Percentiles rank a stretch among this genome's conserved stretches.
Conservation (phyloP, 345 rosid species). For the Eucalyptus paniculata region DNA sequence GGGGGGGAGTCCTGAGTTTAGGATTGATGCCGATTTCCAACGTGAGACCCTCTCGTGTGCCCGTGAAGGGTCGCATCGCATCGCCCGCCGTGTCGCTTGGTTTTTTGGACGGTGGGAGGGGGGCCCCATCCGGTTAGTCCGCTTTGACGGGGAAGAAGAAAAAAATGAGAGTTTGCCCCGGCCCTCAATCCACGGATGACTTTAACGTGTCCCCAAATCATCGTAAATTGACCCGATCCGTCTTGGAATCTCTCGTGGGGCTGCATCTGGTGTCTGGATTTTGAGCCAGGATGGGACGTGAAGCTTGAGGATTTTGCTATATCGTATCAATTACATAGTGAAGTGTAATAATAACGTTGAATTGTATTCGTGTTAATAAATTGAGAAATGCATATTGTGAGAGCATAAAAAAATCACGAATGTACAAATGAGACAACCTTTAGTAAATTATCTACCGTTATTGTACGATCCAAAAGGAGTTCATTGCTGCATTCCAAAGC, state of each 20-base stretch:
- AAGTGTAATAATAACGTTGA: neutral
- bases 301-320: neutral
- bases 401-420: neutral
- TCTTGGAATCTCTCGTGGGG: neutral
- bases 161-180: neutral
- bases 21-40: neutral
- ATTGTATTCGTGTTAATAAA: too few species aligned
- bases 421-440: fast-evolving
- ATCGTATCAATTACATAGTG: fast-evolving
- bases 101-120: neutral
- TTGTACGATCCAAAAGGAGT: neutral
- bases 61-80: neutral
- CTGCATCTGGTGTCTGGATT: neutral
- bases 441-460: fast-evolving
- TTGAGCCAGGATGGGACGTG: fast-evolving
- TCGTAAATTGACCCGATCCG: neutral
- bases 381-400: too few species aligned
- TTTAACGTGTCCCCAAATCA: neutral
- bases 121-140: neutral
- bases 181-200: neutral
- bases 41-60: neutral
- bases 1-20: neutral
- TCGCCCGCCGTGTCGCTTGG: neutral
- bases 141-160: neutral
- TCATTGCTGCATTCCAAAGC: neutral